These are phyloP conservation scores for Exidia glandulosa DNA, from an alignment of 768 basidiomycete species.

Conservation along the genomic window DNA sequence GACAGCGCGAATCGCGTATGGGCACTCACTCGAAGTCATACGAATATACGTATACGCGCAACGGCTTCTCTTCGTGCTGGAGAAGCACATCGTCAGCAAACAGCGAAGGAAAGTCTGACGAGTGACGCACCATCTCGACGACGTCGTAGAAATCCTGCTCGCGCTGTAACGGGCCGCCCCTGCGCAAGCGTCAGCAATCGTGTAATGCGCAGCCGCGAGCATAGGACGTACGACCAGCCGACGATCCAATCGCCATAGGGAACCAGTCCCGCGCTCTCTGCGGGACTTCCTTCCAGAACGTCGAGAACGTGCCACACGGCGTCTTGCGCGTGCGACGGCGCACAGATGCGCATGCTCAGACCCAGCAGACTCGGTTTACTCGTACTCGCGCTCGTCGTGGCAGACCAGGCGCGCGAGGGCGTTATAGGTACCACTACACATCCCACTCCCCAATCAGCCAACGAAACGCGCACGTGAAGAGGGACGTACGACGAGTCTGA, in stretches of 20 bases:
- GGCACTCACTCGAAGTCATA: slow-evolving; percentile 82
- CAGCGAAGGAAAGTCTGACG: neutral
- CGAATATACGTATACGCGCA: slow-evolving; percentile 93
- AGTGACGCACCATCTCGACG: slow-evolving; percentile 69
- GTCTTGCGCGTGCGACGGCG: slow-evolving; percentile 81
- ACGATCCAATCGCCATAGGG: slow-evolving; percentile 72
- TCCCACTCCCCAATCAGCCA: neutral
- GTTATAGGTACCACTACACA: slow-evolving; percentile 64
- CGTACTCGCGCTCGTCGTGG: slow-evolving; percentile 27
- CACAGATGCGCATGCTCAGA: slow-evolving; percentile 86
- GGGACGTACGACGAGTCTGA: slow-evolving; percentile 49
- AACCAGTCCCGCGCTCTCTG: slow-evolving; percentile 94
- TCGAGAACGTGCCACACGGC: slow-evolving; percentile 98
- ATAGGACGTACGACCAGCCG: slow-evolving; percentile 95
- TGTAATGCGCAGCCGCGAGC: no score
- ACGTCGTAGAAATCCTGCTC: slow-evolving; percentile 97
- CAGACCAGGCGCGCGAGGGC: slow-evolving; percentile 78
- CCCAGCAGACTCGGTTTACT: slow-evolving; percentile 83
- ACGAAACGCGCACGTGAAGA: neutral
- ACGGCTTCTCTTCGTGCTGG: slow-evolving; percentile 87
- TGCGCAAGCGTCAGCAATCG: no score
- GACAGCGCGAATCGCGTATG: slow-evolving; percentile 2
- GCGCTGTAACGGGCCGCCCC: slow-evolving; percentile 79
- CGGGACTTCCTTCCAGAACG: slow-evolving; percentile 90
- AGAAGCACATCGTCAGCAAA: slow-evolving; percentile 5